Conservation (phyloP, 2,329 filamentous ascomycete species). For the Teratosphaeria pseudoeucalypti region DNA sequence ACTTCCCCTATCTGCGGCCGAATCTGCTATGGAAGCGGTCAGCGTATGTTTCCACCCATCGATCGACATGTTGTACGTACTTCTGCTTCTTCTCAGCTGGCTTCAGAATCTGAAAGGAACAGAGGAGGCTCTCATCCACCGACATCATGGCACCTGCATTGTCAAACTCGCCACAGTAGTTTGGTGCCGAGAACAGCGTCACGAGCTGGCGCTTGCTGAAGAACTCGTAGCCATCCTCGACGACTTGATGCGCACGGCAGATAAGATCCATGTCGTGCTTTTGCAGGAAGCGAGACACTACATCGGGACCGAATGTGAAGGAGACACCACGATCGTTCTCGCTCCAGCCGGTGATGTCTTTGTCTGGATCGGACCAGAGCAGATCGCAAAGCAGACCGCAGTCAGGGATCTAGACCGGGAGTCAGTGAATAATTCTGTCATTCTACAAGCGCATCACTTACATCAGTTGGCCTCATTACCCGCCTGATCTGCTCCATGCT, state of each 20-base stretch:
- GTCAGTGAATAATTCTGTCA: not conserved
- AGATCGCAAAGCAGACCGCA: constrained; percentile 96
- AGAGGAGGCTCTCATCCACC: constrained; percentile 94
- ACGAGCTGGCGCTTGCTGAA: constrained; percentile 98
- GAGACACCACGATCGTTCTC: constrained; percentile 98
- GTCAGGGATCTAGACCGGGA: constrained; percentile 70
- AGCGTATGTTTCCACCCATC: constrained; percentile 1
- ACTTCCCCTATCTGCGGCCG: constrained; percentile 65
- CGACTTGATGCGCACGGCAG: constrained; percentile 95
- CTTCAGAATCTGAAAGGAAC: constrained; percentile 99
- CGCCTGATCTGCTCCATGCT: constrained; percentile 99
- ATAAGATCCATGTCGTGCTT: constrained; percentile 99
- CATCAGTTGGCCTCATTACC: constrained; percentile 97
- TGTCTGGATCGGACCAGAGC: constrained; percentile 97
- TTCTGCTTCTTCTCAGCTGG: constrained; percentile 99
- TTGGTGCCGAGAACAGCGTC: constrained; percentile 93
- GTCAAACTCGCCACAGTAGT: constrained; percentile 99
- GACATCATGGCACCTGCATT: constrained; percentile 99
- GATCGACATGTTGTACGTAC: constrained; percentile 57
- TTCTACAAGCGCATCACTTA: constrained; percentile 44
- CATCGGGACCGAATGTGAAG: constrained; percentile 95
- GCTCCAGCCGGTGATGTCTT: constrained; percentile 98
- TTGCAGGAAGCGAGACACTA: constrained; percentile 92
- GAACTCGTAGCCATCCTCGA: constrained; percentile 99
- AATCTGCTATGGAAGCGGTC: constrained; percentile 62